Evolutionary conservation across 306 rosid species (phyloP).

Genomic region (Trifolium repens): DNA sequence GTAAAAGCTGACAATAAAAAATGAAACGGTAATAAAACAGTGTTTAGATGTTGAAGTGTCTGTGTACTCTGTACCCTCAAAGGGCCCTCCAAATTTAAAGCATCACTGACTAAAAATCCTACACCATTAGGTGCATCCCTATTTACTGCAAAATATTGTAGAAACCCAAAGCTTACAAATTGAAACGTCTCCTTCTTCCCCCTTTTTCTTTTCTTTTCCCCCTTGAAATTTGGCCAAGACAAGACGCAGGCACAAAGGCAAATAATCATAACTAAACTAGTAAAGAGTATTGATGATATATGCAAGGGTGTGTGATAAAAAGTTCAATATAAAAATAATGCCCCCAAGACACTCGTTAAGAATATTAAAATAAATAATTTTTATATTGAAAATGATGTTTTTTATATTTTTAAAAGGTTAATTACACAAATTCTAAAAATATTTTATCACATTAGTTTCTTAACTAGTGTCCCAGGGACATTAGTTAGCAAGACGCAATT

Average conservation of each 20-base stretch:
- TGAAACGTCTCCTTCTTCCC: slow-evolving; percentile 41
- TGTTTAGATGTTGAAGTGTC: slow-evolving; percentile 65
- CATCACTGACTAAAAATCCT: slow-evolving; percentile 60
- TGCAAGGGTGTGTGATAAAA: too few species aligned
- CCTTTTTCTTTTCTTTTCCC: slow-evolving; percentile 15
- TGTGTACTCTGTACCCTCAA: slow-evolving; percentile 43
- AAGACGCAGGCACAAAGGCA: background rate
- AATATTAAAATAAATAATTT: too few species aligned
- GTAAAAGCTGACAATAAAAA: slow-evolving; percentile 62
- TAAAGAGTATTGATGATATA: too few species aligned
- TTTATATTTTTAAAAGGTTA: too few species aligned
- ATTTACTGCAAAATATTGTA: slow-evolving; percentile 48
- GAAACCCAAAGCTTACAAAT: slow-evolving; percentile 35
- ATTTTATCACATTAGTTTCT: too few species aligned
- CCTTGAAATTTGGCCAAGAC: slow-evolving; percentile 35
- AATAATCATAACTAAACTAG: too few species aligned
- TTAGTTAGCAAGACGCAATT: too few species aligned
- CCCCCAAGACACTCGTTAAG: too few species aligned
- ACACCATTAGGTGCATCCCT: slow-evolving; percentile 50
- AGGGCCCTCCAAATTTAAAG: slow-evolving; percentile 61
- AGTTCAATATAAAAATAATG: too few species aligned
- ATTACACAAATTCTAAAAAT: too few species aligned
- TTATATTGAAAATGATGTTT: too few species aligned
- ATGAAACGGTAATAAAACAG: slow-evolving; percentile 74
- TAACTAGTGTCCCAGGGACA: too few species aligned